Base-by-base conservation (phyloP, 305 asterid genomes). In the Caryopteris hybrid region DNA sequence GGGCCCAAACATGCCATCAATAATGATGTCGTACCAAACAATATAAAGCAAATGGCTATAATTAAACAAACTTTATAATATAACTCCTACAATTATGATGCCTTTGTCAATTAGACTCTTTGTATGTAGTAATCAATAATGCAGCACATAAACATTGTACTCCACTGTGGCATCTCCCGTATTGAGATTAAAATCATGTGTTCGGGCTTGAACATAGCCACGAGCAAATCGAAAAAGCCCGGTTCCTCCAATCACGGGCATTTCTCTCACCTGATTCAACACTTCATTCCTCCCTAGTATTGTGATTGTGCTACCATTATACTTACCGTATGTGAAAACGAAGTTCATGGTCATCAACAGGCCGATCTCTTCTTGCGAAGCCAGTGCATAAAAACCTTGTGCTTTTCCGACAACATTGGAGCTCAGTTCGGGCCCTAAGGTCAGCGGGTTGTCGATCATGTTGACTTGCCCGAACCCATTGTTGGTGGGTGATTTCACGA, bases 181-280 rank as follows among this genome's bases (percentile, higher is more conserved):
- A 17, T 76, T 78, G 8, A 20, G 7, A 69, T 80, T 71, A 17
- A 68, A 47, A 29, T 21, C 22, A 48, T 80, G 82, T 0, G 93
- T 84, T 46, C 79, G 80, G 13, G 86, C 93, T 60, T 80, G 68
- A 52, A 52, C 93, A 61, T 82, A 86, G 11, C 93, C 93, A 12
- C 84, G 76, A 11, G 81, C 86, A 14, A 76, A 84, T 17, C 90
- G 81, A 34, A 86, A 84, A 69, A 84, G 81, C 68, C 93, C 88
- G 22, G 79, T 80, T 3, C 93, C 88, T 1, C 93, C 90, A 0
- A 84, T 72, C 31, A 86, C 83, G 3, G 88, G 74, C 90, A 86
- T 82, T 58, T 86, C 88, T 31, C 93, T 56, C 58, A 76, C 84
- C 20, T 68, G 13, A 20, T 66, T 23, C 0, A 82, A 2, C 6